A percentile compares a stretch with the other conserved stretches of the same genome.
Evolutionary conservation across 257 asterid species (phyloP).

Genomic region (Solanum neorickii): DNA sequence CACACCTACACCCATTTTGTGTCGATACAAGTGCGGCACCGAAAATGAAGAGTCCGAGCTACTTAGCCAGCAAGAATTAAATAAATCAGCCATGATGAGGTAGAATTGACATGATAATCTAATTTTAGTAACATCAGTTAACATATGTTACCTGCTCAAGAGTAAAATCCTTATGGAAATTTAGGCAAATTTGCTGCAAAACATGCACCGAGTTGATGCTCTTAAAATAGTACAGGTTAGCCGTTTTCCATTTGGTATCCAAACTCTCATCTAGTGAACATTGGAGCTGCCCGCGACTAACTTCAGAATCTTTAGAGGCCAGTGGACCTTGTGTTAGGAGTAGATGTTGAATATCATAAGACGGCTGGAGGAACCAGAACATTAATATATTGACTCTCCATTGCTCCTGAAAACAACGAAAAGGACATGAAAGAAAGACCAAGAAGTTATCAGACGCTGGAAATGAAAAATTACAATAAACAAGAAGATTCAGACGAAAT

Average conservation of each 20-base stretch:
- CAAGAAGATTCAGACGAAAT: not conserved
- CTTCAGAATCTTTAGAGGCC: constrained; percentile 16
- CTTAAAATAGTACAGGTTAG: constrained; percentile 75
- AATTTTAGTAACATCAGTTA: not conserved
- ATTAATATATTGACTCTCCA: constrained; percentile 12
- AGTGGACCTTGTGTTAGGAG: constrained; percentile 22
- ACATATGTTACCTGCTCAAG: constrained; percentile 49
- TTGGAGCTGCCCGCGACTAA: constrained; percentile 11
- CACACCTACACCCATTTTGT: not conserved
- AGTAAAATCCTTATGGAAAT: constrained; percentile 73
- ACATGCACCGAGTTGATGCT: constrained; percentile 53
- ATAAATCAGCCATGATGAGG: not conserved
- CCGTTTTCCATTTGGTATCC: constrained; percentile 45
- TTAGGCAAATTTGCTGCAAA: constrained; percentile 51
- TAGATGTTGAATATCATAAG: constrained; percentile 66
- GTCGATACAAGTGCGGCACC: not conserved
- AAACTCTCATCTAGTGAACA: constrained; percentile 14
- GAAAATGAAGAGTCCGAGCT: not conserved
- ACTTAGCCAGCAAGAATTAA: not conserved
- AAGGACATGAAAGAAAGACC: not conserved
- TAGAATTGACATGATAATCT: not conserved
- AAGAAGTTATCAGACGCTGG: not conserved
- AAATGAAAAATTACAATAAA: not conserved
- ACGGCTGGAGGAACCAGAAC: constrained; percentile 79
- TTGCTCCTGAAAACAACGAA: constrained; percentile 26